These are phyloP conservation scores for Tubosaeta brunneosetosa DNA, from an alignment of 768 basidiomycete species.

Conservation along the genomic window DNA sequence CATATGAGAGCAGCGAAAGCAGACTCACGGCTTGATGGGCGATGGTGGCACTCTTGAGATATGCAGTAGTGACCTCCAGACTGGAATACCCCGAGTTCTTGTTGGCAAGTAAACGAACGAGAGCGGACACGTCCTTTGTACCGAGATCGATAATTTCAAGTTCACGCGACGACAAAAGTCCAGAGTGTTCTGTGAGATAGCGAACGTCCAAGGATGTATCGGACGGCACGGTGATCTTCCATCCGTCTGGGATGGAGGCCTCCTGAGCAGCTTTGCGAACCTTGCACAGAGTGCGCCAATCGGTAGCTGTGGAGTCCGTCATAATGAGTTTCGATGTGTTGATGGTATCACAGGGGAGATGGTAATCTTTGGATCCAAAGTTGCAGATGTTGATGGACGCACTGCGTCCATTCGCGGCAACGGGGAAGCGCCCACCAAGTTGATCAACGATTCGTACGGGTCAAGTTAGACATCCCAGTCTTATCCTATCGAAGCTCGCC, in stretches of 20 bases:
- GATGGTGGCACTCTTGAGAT: constrained; percentile 27
- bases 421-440: too few relatives aligned
- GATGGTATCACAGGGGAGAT: neutral
- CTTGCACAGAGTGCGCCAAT: constrained; percentile 22
- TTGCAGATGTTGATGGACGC: too few relatives aligned
- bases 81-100: constrained; percentile 21
- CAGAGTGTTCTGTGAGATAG: constrained; percentile 15
- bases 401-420: too few relatives aligned
- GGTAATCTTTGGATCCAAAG: too few relatives aligned
- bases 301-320: constrained; percentile 1
- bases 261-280: constrained; percentile 17
- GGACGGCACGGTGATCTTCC: constrained; percentile 17
- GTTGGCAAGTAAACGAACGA: constrained; percentile 20
- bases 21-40: constrained; percentile 24
- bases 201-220: constrained; percentile 20
- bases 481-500: too few relatives aligned
- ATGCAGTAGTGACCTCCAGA: constrained; percentile 25
- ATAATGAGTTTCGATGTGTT: neutral
- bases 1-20: neutral
- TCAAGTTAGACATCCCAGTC: too few relatives aligned
- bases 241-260: constrained; percentile 21
- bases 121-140: constrained; percentile 20
- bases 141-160: constrained; percentile 21
- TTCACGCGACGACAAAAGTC: constrained; percentile 22
- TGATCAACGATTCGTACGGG: too few relatives aligned